These are phyloP conservation scores for Phylloporus gajari DNA, from an alignment of 1,284 basidiomycete genomes.

Conservation along the genomic window DNA sequence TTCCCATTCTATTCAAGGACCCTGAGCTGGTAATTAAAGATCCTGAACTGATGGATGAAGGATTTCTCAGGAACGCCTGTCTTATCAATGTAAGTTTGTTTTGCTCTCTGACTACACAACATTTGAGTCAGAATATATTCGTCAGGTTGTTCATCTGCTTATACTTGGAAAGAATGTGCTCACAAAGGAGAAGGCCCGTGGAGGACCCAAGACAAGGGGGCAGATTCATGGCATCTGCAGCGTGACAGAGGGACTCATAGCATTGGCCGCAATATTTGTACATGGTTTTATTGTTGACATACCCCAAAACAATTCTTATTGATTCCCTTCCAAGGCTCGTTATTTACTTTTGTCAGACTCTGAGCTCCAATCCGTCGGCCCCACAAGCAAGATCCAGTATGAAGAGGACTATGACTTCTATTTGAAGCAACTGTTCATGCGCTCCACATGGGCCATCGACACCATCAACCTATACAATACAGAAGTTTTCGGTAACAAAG, in stretches of 20 bases:
- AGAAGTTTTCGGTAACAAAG: not conserved
- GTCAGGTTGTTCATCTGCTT: conserved; percentile 6
- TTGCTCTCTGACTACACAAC: too few relatives aligned
- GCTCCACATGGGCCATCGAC: conserved; percentile 5
- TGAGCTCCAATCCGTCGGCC: conserved; percentile 7
- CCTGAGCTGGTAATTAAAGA: not conserved
- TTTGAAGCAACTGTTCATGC: not conserved
- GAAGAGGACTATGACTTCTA: conserved; percentile 19
- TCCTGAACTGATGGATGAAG: not conserved
- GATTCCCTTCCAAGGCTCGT: too few relatives aligned
- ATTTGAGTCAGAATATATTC: too few relatives aligned
- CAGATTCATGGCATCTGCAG: not conserved
- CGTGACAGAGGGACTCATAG: conserved; percentile 13
- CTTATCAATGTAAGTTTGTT: conserved; percentile 9
- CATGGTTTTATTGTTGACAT: too few relatives aligned
- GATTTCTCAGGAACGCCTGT: conserved; percentile 5
- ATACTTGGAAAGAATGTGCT: conserved; percentile 8
- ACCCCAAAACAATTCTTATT: too few relatives aligned
- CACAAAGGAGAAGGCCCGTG: not conserved
- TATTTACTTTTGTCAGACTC: conserved; percentile 9
- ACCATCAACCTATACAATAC: conserved; percentile 3
- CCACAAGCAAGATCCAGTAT: conserved; percentile 11
- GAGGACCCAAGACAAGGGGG: conserved; percentile 14
- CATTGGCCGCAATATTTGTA: not conserved
- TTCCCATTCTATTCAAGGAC: conserved; percentile 2